These are phyloP conservation scores for Trichophaea hybrida DNA, from an alignment of 2,329 filamentous ascomycete species.

Conservation along the genomic window DNA sequence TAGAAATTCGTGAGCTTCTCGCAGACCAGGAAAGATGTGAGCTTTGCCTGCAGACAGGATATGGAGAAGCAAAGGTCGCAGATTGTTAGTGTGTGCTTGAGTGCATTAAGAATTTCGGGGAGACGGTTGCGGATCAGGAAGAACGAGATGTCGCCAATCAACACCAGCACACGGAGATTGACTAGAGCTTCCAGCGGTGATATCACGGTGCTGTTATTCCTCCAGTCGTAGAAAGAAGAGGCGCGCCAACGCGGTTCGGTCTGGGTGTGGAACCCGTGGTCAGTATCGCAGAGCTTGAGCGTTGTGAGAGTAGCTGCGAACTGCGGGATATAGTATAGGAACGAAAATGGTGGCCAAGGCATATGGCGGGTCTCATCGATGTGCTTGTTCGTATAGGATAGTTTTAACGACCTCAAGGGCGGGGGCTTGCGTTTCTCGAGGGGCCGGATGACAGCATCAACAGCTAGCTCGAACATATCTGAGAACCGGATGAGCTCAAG, in stretches of 20 bases:
- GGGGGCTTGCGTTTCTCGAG: constrained; percentile 5
- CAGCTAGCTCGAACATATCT: constrained; percentile 16
- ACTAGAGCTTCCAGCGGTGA: constrained; percentile 18
- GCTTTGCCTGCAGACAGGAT: constrained; percentile 9
- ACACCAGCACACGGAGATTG: constrained; percentile 12
- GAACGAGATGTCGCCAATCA: constrained; percentile 17
- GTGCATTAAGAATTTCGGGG: constrained; percentile 8
- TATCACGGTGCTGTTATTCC: neutral
- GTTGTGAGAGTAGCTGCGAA: constrained; percentile 13
- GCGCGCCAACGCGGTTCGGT: neutral
- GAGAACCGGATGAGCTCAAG: constrained; percentile 14
- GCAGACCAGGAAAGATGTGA: constrained; percentile 13
- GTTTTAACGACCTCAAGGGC: constrained; percentile 8
- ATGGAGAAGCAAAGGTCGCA: constrained; percentile 18
- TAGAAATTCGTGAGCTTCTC: constrained; percentile 14
- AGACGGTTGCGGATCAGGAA: constrained; percentile 16
- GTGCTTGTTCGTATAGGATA: constrained; percentile 17
- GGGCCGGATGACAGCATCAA: neutral
- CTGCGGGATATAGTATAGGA: constrained; percentile 8
- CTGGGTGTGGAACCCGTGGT: constrained; percentile 4
- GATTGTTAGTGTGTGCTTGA: constrained; percentile 10
- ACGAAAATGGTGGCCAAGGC: neutral
- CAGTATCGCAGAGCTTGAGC: constrained; percentile 16
- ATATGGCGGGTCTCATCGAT: neutral
- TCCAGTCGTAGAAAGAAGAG: neutral